Evolutionary conservation across 306 rosid genomes (phyloP), one percentile per base, ranked within the genome.

Genomic region (Malus sylvestris): DNA sequence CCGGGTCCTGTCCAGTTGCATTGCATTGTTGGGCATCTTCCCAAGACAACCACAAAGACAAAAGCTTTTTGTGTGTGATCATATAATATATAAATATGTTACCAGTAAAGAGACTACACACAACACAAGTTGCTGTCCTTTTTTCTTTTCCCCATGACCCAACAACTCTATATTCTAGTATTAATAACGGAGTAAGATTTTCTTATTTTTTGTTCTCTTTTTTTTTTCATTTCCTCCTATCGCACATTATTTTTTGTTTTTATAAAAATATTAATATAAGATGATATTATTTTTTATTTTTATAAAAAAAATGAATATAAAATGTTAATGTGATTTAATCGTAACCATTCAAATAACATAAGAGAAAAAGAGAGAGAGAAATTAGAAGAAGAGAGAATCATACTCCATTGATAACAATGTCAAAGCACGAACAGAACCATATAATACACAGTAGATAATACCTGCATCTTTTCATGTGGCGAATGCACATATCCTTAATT

Each of bases 361-460:
- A 25, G 0, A 4, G 5, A 30, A 4, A 0, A 4, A 30, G 3
- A 30, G 33, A 30, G 4, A 30, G 1, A 30, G 0, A 32, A 0
- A 4, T 4, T 38, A 38, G 0, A 0, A 38, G 0, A 0, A 0
- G 0, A 38, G 10, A 38, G 0, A 7, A 38, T 38, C 42, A 2
- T 38, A 0, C 9, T 38, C 9, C 10, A 38, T 38, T 8, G 10
- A 38, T 38, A 38, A 38, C 4, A 15, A 5, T 19, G 2, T 16
- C 10, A 5, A 53, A 19, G 59, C 59, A 6, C 62, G 14, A 58
- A 58, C 30, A 58, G 0, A 57, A 18, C 59, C 44, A 40, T 40
- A 40, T 49, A 49, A 49, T 49, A 49, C 8, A 49, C 20, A 15
- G 12, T 15, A 15, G 13, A 40, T 40, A 40, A 40, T 40, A 9